Evolutionary conservation across 768 basidiomycete genomes (phyloP).

Genomic region (Amanita molliuscula): DNA sequence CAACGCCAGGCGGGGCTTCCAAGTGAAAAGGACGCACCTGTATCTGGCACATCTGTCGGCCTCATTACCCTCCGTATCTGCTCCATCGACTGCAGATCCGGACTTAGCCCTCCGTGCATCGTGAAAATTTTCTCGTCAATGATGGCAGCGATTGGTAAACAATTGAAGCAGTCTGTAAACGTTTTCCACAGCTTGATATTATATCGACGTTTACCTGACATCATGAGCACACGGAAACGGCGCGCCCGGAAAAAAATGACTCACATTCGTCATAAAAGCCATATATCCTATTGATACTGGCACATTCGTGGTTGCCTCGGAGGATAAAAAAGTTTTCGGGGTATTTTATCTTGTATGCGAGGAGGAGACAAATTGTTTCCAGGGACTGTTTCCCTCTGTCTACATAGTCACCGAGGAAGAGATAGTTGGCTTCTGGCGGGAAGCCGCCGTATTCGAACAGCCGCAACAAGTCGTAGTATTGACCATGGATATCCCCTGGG

Average conservation of each 20-base stretch:
- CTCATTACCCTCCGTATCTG: conserved; percentile 99
- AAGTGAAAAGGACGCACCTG: conserved; percentile 43
- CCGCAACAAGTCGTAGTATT: conserved; percentile 97
- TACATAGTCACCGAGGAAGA: conserved; percentile 99
- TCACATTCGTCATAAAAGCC: conserved; percentile 99
- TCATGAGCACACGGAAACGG: conserved; percentile 7
- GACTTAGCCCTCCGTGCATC: conserved; percentile 97
- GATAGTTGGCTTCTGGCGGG: conserved; percentile 99
- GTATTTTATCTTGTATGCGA: conserved; percentile 99
- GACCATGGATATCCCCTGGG: conserved; percentile 97
- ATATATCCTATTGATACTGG: conserved; percentile 99
- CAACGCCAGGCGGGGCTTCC: neutral
- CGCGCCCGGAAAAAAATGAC: conserved; percentile 20
- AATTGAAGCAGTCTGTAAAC: conserved; percentile 99
- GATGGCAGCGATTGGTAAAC: conserved; percentile 96
- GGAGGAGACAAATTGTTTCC: conserved; percentile 97
- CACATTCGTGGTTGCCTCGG: conserved; percentile 97
- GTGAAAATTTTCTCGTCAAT: conserved; percentile 99
- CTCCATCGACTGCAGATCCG: conserved; percentile 98
- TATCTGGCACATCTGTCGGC: conserved; percentile 98
- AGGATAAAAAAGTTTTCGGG: conserved; percentile 99
- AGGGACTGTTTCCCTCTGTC: conserved; percentile 98
- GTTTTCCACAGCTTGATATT: conserved; percentile 99
- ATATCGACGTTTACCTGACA: conserved; percentile 94
- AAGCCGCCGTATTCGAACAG: conserved; percentile 99